phyloP scores from a whole-genome alignment of 192 early-diverging fungal genomes.

The Coemansia sp. region DNA sequence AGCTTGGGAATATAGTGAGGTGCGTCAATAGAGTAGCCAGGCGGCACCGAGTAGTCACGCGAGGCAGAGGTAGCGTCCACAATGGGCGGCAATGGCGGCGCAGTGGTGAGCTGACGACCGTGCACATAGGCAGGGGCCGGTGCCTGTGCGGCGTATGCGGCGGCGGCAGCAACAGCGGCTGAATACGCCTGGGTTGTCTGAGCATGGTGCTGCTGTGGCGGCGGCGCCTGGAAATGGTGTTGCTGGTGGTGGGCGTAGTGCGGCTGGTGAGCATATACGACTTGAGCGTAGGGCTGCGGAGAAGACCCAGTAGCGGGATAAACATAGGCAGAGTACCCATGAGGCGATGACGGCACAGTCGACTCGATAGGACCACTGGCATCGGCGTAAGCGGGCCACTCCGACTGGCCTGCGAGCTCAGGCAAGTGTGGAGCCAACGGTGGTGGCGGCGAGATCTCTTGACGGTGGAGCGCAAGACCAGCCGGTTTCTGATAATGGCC shows the following conservation, averaged over 20 bases:
- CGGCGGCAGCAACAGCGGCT: neutral
- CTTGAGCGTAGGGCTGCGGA: conserved; percentile 13
- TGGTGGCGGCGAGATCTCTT: conserved; percentile 7
- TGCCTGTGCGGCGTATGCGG: neutral
- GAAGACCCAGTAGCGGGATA: conserved; percentile 2
- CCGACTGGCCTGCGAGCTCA: conserved; percentile 23
- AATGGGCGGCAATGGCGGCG: conserved; percentile 12
- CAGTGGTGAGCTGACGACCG: conserved; percentile 8
- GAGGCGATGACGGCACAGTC: conserved; percentile 9
- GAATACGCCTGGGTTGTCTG: conserved; percentile 19
- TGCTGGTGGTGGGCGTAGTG: conserved; percentile 26
- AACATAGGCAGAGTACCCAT: conserved; percentile 1
- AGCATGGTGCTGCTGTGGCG: conserved; percentile 16
- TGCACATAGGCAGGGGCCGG: conserved; percentile 6
- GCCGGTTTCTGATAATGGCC: conserved; percentile 16
- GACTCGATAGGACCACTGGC: conserved; percentile 11
- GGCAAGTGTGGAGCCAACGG: conserved; percentile 18
- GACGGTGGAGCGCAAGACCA: conserved; percentile 10
- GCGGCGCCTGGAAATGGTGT: conserved; percentile 17
- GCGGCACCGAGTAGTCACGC: conserved; percentile 13
- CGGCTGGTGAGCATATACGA: conserved; percentile 10
- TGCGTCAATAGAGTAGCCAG: conserved; percentile 3
- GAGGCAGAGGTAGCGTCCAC: conserved; percentile 5
- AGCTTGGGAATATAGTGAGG: conserved; percentile 9
- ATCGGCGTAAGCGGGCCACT: conserved; percentile 13